Conservation (phyloP, 139 green algal genomes). For the Closterium sp. region DNA sequence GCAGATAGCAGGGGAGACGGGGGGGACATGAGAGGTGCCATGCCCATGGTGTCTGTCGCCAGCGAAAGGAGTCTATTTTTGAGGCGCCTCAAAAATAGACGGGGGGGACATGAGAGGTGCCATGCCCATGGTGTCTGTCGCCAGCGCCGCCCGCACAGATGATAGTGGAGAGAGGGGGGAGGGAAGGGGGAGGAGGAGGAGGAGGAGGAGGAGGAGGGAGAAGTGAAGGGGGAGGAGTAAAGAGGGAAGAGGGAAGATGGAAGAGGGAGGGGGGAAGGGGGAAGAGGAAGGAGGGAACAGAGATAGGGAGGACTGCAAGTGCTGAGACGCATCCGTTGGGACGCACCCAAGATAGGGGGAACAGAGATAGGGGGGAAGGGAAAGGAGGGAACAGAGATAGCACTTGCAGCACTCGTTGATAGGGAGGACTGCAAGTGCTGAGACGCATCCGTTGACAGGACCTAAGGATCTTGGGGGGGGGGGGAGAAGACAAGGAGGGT, state of each 20-base stretch:
- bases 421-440: constrained; percentile 93
- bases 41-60: too few species aligned
- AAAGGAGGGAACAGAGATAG: too few species aligned
- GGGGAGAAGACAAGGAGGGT: background rate
- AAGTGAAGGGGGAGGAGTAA: background rate
- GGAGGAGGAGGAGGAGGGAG: too few species aligned
- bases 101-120: constrained; percentile 84
- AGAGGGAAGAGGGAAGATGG: background rate
- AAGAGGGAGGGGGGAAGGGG: too few species aligned
- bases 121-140: constrained; percentile 97
- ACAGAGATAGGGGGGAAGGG: too few species aligned
- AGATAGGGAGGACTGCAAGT: constrained; percentile 89
- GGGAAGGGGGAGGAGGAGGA: background rate
- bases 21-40: constrained; percentile 87
- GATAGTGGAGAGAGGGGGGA: background rate
- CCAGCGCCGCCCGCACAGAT: too few species aligned
- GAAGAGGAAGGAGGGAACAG: constrained; percentile 48
- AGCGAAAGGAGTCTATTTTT: too few species aligned
- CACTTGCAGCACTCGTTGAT: constrained; percentile 67
- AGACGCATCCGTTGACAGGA: constrained; percentile 75
- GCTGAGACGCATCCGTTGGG: constrained; percentile 76
- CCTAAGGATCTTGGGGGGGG: constrained; percentile 35
- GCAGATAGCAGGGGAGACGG: too few species aligned
- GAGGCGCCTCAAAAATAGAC: too few species aligned
- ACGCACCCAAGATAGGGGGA: constrained; percentile 62